These are phyloP conservation scores for Rosa multiflora DNA, from an alignment of 306 rosid genomes.

Conservation along the genomic window DNA sequence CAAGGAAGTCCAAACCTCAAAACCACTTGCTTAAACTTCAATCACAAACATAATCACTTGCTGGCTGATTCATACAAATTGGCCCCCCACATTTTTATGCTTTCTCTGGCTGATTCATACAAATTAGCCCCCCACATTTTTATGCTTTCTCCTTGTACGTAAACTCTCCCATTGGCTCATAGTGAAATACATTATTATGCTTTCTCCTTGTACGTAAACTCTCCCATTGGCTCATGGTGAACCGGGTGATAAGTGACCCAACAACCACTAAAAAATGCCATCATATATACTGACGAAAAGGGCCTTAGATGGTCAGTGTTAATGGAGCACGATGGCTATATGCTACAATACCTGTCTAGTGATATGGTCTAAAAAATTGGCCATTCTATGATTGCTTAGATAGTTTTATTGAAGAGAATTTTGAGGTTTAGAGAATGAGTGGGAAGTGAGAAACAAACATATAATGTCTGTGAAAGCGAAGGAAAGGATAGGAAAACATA, in stretches of 20 bases:
- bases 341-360: neutral
- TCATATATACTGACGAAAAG: neutral
- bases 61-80: neutral
- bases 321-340: neutral
- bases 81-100: too few species aligned
- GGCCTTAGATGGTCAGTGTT: neutral
- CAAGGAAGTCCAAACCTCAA: neutral
- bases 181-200: neutral
- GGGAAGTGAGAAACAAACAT: neutral
- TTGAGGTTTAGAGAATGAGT: neutral
- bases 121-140: too few species aligned
- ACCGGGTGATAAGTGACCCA: neutral
- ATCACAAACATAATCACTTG: neutral
- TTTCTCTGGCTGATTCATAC: too few species aligned
- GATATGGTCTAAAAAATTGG: neutral
- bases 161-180: too few species aligned
- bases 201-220: neutral
- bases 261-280: neutral
- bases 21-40: neutral
- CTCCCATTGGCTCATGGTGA: neutral
- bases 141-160: too few species aligned
- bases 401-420: neutral
- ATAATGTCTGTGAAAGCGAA: conserved; percentile 1
- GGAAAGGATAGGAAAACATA: conserved; percentile 9
- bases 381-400: neutral